These are phyloP conservation scores for Alternaria incomplexa DNA, from an alignment of 2,329 filamentous ascomycete species.

Conservation along the genomic window DNA sequence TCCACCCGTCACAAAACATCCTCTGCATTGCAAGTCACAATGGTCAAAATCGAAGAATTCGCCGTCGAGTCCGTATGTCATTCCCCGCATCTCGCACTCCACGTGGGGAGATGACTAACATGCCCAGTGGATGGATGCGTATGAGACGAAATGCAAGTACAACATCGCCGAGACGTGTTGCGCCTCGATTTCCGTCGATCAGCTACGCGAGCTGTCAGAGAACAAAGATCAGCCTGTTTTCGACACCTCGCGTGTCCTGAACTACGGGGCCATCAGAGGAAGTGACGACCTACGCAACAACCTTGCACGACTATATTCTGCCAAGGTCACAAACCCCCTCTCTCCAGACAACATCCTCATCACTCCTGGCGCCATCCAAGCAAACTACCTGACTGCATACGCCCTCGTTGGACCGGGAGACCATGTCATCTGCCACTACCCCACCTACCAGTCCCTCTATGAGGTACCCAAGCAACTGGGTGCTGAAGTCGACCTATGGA, in stretches of 20 bases:
- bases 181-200: conserved; percentile 73
- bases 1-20: not conserved
- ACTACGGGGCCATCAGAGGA: conserved; percentile 76
- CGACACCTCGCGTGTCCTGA: conserved; percentile 65
- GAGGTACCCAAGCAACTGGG: conserved; percentile 75
- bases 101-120: conserved; percentile 14
- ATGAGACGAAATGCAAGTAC: conserved; percentile 60
- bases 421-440: conserved; percentile 85
- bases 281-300: conserved; percentile 68
- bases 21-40: conserved; percentile 34
- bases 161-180: conserved; percentile 84
- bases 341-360: conserved; percentile 72
- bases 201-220: conserved; percentile 66
- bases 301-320: conserved; percentile 70
- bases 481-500: conserved; percentile 79
- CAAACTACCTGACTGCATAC: conserved; percentile 84
- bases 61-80: conserved; percentile 70
- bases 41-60: conserved; percentile 68
- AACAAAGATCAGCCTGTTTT: conserved; percentile 59
- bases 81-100: conserved; percentile 24
- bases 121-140: conserved; percentile 62
- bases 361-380: conserved; percentile 79
- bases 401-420: conserved; percentile 74
- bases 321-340: conserved; percentile 56
- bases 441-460: conserved; percentile 84